A percentile compares a stretch with the other conserved stretches of the same genome.
These are phyloP conservation scores for Gossypium schwendimanii DNA, from an alignment of 441 rosid species.

Conservation along the genomic window DNA sequence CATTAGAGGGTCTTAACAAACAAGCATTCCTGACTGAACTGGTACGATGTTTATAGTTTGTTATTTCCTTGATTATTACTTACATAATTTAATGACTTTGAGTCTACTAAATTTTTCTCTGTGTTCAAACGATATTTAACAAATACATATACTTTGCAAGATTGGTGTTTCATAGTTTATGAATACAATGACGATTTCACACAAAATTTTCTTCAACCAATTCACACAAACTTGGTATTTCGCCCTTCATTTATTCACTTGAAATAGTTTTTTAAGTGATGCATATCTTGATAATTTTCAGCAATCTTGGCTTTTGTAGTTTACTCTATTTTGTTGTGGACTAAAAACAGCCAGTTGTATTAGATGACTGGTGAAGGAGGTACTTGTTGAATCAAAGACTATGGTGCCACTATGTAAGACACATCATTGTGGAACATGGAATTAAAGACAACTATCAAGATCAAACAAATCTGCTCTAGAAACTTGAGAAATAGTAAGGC, in stretches of 20 bases:
- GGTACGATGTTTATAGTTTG: slow-evolving; percentile 40
- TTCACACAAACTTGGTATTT: background rate
- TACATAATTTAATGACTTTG: background rate
- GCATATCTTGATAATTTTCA: background rate
- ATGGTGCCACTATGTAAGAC: background rate
- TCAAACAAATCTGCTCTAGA: background rate
- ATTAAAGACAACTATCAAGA: background rate
- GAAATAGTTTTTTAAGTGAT: background rate
- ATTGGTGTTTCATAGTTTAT: background rate
- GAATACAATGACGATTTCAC: background rate
- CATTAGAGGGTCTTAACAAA: slow-evolving; percentile 94
- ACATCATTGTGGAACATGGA: background rate
- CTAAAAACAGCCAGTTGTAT: background rate
- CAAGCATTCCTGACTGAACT: slow-evolving; percentile 94
- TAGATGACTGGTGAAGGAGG: background rate
- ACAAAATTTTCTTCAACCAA: background rate
- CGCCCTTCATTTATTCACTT: background rate
- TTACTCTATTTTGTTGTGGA: background rate
- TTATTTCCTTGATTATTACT: background rate
- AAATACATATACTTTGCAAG: background rate
- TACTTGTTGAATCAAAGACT: background rate
- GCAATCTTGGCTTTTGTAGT: background rate
- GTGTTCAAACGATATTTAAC: background rate
- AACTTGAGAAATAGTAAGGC: background rate
- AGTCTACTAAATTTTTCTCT: background rate